phyloP scores from a whole-genome alignment of 176 grass and related monocot genomes.

The Alloteropsis semialata region DNA sequence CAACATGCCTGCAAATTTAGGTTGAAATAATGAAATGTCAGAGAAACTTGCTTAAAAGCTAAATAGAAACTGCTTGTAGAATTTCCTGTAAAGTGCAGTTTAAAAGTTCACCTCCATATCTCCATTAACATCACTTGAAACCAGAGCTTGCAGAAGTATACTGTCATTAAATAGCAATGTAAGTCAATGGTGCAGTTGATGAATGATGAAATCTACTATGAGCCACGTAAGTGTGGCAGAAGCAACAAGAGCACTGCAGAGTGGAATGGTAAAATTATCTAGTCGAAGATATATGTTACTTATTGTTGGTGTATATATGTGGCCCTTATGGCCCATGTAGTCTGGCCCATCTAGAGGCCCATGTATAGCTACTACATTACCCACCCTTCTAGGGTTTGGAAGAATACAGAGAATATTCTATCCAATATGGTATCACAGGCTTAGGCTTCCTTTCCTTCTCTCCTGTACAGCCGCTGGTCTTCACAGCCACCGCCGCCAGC shows the following conservation, averaged over 20 bases:
- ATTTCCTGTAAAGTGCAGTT: not conserved
- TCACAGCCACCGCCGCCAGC: no score
- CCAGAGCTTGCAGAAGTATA: slow-evolving; percentile 80
- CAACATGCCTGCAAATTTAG: slow-evolving; percentile 78
- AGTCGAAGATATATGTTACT: not conserved
- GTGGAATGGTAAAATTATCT: slow-evolving; percentile 13
- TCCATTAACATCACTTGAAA: slow-evolving; percentile 72
- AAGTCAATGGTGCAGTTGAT: slow-evolving; percentile 16
- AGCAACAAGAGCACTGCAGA: not conserved
- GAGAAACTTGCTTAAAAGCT: slow-evolving; percentile 3
- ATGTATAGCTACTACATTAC: no score
- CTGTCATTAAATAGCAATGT: slow-evolving; percentile 59
- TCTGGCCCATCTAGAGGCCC: no score
- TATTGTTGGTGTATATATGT: no score
- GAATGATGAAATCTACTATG: slow-evolving; percentile 14
- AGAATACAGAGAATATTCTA: no score
- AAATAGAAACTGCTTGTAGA: not conserved
- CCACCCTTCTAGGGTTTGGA: no score
- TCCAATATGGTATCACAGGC: no score
- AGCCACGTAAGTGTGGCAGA: slow-evolving; percentile 3
- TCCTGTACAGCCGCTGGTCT: no score
- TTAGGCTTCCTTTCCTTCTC: no score
- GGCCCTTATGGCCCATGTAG: no score
- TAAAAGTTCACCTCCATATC: slow-evolving; percentile 76
- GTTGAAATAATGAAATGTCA: slow-evolving; percentile 29